A percentile compares a stretch with the other conserved stretches of the same genome.
These are phyloP conservation scores for Rosellinia necatrix DNA, from an alignment of 2,329 filamentous ascomycete species.

Conservation along the genomic window DNA sequence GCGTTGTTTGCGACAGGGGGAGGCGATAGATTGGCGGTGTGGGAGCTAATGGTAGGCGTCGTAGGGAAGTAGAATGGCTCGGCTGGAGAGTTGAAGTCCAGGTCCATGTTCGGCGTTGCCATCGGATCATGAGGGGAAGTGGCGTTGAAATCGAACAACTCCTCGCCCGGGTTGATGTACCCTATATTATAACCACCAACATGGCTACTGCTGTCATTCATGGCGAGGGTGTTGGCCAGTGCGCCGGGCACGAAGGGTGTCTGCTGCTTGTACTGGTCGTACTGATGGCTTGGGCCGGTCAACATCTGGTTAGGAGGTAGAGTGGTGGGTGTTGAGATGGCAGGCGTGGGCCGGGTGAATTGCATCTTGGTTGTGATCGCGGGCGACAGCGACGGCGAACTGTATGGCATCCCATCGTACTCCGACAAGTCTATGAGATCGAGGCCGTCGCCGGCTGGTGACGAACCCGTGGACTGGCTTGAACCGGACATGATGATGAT, in stretches of 20 bases:
- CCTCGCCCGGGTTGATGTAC: conserved; percentile 63
- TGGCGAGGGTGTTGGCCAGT: conserved; percentile 76
- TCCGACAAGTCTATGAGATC: conserved; percentile 66
- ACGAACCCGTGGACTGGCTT: conserved; percentile 30
- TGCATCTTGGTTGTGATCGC: conserved; percentile 56
- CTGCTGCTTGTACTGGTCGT: conserved; percentile 93
- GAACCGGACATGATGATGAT: conserved; percentile 25
- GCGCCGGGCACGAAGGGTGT: conserved; percentile 89
- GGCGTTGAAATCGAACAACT: conserved; percentile 74
- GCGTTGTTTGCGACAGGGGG: conserved; percentile 55
- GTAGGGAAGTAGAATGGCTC: conserved; percentile 70
- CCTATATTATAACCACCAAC: conserved; percentile 59
- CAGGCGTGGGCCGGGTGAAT: conserved; percentile 56
- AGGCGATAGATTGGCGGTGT: conserved; percentile 63
- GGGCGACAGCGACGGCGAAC: conserved; percentile 65
- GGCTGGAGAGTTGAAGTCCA: conserved; percentile 63
- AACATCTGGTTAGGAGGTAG: conserved; percentile 63
- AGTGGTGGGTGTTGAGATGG: conserved; percentile 58
- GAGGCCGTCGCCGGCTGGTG: conserved; percentile 51
- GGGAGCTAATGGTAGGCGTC: conserved; percentile 67
- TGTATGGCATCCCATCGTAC: conserved; percentile 65
- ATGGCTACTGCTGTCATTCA: conserved; percentile 66
- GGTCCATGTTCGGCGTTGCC: conserved; percentile 69
- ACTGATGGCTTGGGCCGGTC: conserved; percentile 88
- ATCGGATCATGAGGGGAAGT: conserved; percentile 62